Evolutionary conservation across 2,329 filamentous ascomycete species (phyloP).

Genomic region (Paecilomyces sp.): DNA sequence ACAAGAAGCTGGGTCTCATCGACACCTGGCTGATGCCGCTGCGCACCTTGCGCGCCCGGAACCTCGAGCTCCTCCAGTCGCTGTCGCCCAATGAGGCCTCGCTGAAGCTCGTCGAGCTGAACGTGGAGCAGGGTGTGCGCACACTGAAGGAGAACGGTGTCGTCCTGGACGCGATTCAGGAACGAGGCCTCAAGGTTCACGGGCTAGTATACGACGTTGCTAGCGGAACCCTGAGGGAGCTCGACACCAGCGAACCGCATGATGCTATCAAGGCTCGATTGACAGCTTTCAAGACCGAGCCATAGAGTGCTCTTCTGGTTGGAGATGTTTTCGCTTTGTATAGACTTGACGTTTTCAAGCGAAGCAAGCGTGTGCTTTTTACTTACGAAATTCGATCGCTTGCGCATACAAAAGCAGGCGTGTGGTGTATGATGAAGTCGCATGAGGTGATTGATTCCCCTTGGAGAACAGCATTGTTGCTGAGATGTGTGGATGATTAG

Average conservation of each 20-base stretch:
- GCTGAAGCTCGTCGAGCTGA: constrained; percentile 65
- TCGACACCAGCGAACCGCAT: constrained; percentile 40
- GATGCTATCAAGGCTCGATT: constrained; percentile 31
- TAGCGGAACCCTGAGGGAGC: constrained; percentile 46
- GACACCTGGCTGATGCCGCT: constrained; percentile 57
- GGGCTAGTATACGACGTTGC: constrained; percentile 68
- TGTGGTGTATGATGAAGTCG: neutral
- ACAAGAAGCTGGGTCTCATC: constrained; percentile 51
- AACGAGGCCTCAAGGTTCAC: constrained; percentile 66
- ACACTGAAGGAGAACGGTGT: constrained; percentile 61
- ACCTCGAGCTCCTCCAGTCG: constrained; percentile 43
- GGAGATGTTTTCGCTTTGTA: neutral
- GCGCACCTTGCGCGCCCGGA: constrained; percentile 47
- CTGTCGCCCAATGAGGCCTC: constrained; percentile 44
- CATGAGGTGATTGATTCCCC: neutral
- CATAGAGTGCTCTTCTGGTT: constrained; percentile 3
- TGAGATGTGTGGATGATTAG: neutral
- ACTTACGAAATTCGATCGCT: neutral
- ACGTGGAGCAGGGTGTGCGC: constrained; percentile 63
- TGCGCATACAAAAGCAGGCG: neutral
- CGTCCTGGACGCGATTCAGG: constrained; percentile 62
- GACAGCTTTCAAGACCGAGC: constrained; percentile 32
- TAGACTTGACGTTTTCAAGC: neutral
- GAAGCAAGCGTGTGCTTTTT: neutral
- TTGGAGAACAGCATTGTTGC: neutral